phyloP scores from a whole-genome alignment of 1,284 basidiomycete genomes.

The Pterula multifida region DNA sequence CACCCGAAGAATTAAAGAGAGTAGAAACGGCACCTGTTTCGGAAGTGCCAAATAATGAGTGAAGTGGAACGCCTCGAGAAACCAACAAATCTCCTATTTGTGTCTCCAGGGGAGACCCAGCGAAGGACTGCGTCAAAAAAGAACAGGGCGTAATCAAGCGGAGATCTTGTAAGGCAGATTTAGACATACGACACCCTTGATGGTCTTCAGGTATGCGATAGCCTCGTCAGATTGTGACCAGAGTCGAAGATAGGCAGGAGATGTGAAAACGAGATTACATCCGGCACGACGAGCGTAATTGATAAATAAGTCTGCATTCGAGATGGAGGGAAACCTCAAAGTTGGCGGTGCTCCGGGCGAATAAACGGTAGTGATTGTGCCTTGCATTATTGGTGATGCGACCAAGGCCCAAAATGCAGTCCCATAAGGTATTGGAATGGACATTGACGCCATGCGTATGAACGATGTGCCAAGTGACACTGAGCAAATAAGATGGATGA shows the following conservation, averaged over 20 bases:
- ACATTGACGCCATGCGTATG: no score
- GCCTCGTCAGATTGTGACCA: neutral
- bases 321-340: no score
- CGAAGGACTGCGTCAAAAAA: neutral
- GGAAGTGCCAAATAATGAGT: neutral
- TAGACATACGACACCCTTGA: neutral
- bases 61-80: neutral
- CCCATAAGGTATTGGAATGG: no score
- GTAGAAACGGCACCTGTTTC: neutral
- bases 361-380: no score
- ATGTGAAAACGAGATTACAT: neutral
- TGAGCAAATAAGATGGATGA: no score
- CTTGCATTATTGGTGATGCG: no score
- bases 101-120: neutral
- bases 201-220: neutral
- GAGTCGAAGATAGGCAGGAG: neutral
- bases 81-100: neutral
- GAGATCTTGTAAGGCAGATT: neutral
- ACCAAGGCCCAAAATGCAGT: no score
- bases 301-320: no score
- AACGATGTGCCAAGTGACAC: no score
- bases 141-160: neutral
- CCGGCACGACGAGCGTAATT: neutral
- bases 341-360: no score
- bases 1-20: neutral